A percentile compares a stretch with the other conserved stretches of the same genome.
Conservation (phyloP, 2,329 filamentous ascomycete species). For the Fusarium tupiense region DNA sequence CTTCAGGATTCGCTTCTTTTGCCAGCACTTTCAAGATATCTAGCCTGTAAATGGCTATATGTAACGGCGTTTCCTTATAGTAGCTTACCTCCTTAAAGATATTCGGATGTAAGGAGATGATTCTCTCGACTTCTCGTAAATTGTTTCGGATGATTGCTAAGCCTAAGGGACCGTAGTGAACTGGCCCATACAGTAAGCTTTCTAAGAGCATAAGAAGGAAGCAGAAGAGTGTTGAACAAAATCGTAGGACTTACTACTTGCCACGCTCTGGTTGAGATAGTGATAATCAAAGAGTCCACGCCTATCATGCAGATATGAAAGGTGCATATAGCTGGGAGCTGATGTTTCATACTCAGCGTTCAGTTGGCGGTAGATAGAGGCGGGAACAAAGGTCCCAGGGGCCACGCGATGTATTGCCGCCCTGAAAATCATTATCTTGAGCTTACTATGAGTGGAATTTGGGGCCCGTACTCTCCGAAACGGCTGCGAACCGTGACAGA, state of each 20-base stretch:
- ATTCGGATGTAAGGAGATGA: accelerated
- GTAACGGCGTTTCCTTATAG: neutral
- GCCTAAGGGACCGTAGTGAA: neutral
- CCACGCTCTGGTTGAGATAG: accelerated
- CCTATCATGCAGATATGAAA: no score
- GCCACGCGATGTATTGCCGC: no score
- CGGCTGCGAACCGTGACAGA: accelerated
- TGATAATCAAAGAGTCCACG: accelerated
- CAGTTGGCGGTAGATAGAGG: no score
- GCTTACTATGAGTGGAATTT: no score
- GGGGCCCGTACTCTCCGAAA: accelerated
- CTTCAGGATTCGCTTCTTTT: accelerated
- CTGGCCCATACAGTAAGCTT: accelerated
- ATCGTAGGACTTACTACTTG: neutral
- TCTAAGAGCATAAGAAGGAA: no score
- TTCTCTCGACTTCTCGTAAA: neutral
- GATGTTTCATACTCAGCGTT: no score
- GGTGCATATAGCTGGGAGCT: no score
- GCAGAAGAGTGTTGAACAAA: no score
- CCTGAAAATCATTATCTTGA: no score
- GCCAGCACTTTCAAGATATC: neutral
- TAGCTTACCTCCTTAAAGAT: accelerated
- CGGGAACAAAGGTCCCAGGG: no score
- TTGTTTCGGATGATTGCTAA: neutral
- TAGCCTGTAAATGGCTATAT: neutral